These are phyloP conservation scores for Elaeagnus macrophylla DNA, from an alignment of 306 rosid species.

Conservation along the genomic window DNA sequence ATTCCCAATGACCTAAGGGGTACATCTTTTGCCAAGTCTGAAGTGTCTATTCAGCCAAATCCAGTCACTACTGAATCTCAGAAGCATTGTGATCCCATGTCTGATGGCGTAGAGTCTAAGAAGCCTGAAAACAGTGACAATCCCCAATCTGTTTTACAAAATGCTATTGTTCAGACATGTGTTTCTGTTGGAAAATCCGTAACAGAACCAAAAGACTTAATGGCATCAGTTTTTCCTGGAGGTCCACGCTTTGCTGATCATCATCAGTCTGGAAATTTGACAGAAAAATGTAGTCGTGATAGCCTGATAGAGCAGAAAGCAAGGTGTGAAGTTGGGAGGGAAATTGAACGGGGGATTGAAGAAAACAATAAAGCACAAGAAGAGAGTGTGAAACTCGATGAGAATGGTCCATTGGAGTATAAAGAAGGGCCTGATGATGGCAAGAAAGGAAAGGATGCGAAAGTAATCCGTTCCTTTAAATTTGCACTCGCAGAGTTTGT, in stretches of 20 bases:
- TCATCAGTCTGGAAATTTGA: constrained; percentile 25
- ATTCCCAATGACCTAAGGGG: constrained; percentile 39
- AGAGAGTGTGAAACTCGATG: constrained; percentile 26
- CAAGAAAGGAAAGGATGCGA: constrained; percentile 65
- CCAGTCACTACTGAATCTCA: constrained; percentile 33
- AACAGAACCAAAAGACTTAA: constrained; percentile 10
- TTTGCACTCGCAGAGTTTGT: constrained; percentile 73
- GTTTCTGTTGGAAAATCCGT: constrained; percentile 27
- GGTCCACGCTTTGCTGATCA: constrained; percentile 29
- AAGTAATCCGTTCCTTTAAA: constrained; percentile 74
- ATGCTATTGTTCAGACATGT: constrained; percentile 14
- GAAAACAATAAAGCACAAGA: constrained; percentile 29
- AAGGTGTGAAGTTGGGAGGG: constrained; percentile 31
- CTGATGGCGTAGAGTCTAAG: constrained; percentile 39
- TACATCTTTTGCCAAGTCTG: constrained; percentile 35
- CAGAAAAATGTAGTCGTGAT: constrained; percentile 27
- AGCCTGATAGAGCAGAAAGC: constrained; percentile 31
- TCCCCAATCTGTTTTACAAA: constrained; percentile 22
- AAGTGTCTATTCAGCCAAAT: constrained; percentile 38
- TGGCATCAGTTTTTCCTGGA: constrained; percentile 30
- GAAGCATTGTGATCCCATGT: constrained; percentile 45
- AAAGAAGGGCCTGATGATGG: constrained; percentile 45
- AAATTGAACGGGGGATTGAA: constrained; percentile 29
- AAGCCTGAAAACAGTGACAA: constrained; percentile 36
- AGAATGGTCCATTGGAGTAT: constrained; percentile 31